Percentiles rank a stretch among this genome's conserved stretches.
phyloP scores from a whole-genome alignment of 257 asterid genomes.

The Nicotiana tabacum region DNA sequence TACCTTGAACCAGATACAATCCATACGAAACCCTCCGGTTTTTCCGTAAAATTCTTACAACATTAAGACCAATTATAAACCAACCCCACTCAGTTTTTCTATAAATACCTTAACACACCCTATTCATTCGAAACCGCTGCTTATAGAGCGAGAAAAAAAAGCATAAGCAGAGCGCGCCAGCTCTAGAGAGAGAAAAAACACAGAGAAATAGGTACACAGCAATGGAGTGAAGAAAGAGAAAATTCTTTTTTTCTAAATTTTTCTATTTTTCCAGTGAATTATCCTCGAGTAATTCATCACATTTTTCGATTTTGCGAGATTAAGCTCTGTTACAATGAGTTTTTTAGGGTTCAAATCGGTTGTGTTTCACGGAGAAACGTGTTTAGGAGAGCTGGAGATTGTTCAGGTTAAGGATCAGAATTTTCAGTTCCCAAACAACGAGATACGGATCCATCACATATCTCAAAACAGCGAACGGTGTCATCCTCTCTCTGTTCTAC shows the following conservation, averaged over 20 bases:
- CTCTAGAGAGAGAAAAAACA: slow-evolving; percentile 30
- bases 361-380: slow-evolving; percentile 66
- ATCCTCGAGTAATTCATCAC: background rate
- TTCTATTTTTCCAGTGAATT: background rate
- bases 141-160: slow-evolving; percentile 19
- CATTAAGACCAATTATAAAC: slow-evolving; percentile 20
- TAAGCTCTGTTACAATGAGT: slow-evolving; percentile 36
- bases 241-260: background rate
- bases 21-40: slow-evolving; percentile 33
- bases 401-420: slow-evolving; percentile 53
- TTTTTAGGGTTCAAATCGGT: slow-evolving; percentile 85
- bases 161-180: background rate
- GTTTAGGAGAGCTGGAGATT: slow-evolving; percentile 73
- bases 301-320: slow-evolving; percentile 10
- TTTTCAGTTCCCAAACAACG: slow-evolving; percentile 77
- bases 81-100: slow-evolving; percentile 17
- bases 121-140: slow-evolving; percentile 42
- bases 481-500: slow-evolving; percentile 76
- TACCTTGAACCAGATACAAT: slow-evolving; percentile 10
- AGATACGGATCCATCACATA: slow-evolving; percentile 76
- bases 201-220: slow-evolving; percentile 12
- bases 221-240: slow-evolving; percentile 10
- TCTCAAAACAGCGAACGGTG: slow-evolving; percentile 69
- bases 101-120: slow-evolving; percentile 41
- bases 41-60: slow-evolving; percentile 29